Evolutionary conservation across 345 rosid genomes (phyloP).

Genomic region (Brassica incana): DNA sequence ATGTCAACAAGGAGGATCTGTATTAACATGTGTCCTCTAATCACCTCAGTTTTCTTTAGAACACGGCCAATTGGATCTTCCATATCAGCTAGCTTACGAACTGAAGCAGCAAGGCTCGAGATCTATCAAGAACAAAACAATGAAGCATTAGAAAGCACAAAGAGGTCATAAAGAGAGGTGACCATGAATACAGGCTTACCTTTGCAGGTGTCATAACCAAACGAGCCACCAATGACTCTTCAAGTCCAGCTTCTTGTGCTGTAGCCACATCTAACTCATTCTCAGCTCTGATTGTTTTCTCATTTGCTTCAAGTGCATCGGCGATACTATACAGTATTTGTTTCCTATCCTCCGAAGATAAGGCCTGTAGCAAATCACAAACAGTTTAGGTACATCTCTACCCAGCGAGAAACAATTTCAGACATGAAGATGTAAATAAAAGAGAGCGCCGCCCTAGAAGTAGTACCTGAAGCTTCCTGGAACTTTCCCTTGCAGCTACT

Average conservation of each 20-base stretch:
- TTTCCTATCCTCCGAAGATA: conserved; percentile 79
- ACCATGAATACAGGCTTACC: conserved; percentile 42
- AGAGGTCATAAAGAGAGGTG: conserved; percentile 9
- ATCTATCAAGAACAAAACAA: conserved; percentile 49
- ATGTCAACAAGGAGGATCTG: background rate
- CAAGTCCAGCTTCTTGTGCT: conserved; percentile 72
- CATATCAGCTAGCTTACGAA: conserved; percentile 91
- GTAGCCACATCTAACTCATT: conserved; percentile 80
- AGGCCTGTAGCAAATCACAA: conserved; percentile 54
- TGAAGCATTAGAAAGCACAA: conserved; percentile 1
- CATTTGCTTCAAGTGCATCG: conserved; percentile 81
- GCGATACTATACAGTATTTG: conserved; percentile 71
- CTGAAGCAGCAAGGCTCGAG: conserved; percentile 66
- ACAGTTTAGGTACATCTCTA: background rate
- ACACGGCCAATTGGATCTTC: conserved; percentile 88
- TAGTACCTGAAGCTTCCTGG: conserved; percentile 84
- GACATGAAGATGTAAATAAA: background rate
- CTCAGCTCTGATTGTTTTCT: conserved; percentile 57
- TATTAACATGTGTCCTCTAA: conserved; percentile 19
- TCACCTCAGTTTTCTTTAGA: conserved; percentile 87
- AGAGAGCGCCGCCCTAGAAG: conserved; percentile 1
- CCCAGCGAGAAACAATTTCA: conserved; percentile 14
- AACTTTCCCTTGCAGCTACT: conserved; percentile 88
- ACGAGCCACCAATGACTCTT: conserved; percentile 74
- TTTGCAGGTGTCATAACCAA: conserved; percentile 78